Conservation (phyloP, 2,329 filamentous ascomycete species). For the Grosmannia serpens region DNA sequence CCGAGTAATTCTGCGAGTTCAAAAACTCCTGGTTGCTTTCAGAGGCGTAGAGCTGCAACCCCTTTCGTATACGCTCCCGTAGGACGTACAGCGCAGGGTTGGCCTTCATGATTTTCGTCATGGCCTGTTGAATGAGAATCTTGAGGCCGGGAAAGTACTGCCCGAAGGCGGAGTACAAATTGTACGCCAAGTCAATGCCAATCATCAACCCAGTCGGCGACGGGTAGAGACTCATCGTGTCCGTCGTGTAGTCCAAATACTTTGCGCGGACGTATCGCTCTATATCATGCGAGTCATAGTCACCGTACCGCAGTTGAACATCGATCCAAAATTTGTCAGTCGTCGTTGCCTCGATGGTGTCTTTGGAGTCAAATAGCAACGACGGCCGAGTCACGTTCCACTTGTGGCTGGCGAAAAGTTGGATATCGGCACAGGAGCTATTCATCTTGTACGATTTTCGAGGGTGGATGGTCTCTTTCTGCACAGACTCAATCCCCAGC, state of each 20-base stretch:
- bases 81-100: conserved; percentile 94
- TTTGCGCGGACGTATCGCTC: conserved; percentile 96
- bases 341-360: conserved; percentile 82
- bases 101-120: conserved; percentile 99
- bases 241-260: conserved; percentile 96
- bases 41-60: conserved; percentile 92
- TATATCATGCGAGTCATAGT: conserved; percentile 98
- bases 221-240: conserved; percentile 97
- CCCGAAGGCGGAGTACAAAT: conserved; percentile 93
- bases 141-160: conserved; percentile 98
- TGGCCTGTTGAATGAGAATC: conserved; percentile 89
- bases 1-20: conserved; percentile 98
- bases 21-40: conserved; percentile 99
- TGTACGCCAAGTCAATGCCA: conserved; percentile 94
- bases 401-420: conserved; percentile 94
- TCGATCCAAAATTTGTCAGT: conserved; percentile 99
- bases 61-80: conserved; percentile 95
- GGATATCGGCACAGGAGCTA: conserved; percentile 93
- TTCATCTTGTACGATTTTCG: conserved; percentile 99
- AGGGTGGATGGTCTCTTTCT: conserved; percentile 98
- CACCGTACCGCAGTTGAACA: conserved; percentile 79
- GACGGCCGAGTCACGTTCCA: conserved; percentile 97
- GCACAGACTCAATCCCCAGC: conserved; percentile 89
- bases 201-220: conserved; percentile 97
- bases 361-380: conserved; percentile 90